Evolutionary conservation across 2,329 filamentous ascomycete species (phyloP).

Genomic region (Esteya vermicola): DNA sequence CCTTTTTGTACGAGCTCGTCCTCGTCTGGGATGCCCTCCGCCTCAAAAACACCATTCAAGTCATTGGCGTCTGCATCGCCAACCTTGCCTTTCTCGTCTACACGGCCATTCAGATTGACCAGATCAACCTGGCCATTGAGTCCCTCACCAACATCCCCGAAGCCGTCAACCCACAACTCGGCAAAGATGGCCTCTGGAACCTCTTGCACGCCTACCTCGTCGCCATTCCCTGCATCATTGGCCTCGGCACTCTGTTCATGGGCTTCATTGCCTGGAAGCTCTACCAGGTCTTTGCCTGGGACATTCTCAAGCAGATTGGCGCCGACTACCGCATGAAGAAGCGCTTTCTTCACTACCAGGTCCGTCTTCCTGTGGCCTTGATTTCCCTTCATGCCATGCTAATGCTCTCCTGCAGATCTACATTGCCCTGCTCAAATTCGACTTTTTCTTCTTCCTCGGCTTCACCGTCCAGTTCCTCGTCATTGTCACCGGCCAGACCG

Average conservation of each 20-base stretch:
- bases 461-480: slow-evolving; percentile 98
- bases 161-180: slow-evolving; percentile 10
- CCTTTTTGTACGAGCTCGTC: slow-evolving; percentile 81
- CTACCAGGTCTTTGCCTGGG: slow-evolving; percentile 98
- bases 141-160: slow-evolving; percentile 40
- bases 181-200: slow-evolving; percentile 43
- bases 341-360: slow-evolving; percentile 91
- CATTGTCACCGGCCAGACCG: slow-evolving; percentile 57
- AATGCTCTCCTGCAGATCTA: slow-evolving; percentile 53
- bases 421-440: slow-evolving; percentile 93
- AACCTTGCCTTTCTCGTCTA: slow-evolving; percentile 89
- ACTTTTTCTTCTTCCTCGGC: slow-evolving; percentile 99
- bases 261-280: slow-evolving; percentile 79
- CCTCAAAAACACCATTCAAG: slow-evolving; percentile 94
- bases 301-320: slow-evolving; percentile 97
- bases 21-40: slow-evolving; percentile 88
- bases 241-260: slow-evolving; percentile 58
- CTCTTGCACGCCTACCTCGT: slow-evolving; percentile 64
- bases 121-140: slow-evolving; percentile 63
- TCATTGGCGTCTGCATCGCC: slow-evolving; percentile 88
- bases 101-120: slow-evolving; percentile 81
- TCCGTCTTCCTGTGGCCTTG: no score
- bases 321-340: slow-evolving; percentile 95
- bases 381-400: slow-evolving; percentile 11
- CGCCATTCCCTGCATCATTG: slow-evolving; percentile 75